These are phyloP conservation scores for Mycogone perniciosa DNA, from an alignment of 2,329 filamentous ascomycete species.

Conservation along the genomic window DNA sequence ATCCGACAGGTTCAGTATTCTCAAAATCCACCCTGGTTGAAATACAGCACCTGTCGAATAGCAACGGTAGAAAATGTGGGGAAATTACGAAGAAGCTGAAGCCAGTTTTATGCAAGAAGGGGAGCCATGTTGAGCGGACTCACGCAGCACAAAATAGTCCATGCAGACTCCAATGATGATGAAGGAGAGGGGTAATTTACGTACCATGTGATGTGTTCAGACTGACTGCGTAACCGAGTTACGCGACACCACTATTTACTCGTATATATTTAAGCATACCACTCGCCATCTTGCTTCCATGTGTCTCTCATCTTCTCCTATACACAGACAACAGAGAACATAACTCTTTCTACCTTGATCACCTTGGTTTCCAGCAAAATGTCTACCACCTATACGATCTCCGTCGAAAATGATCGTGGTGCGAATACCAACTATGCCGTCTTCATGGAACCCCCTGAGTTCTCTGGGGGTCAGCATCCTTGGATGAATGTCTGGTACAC, in stretches of 20 bases:
- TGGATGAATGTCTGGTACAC: conserved; percentile 11
- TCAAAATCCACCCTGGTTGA: too few relatives aligned
- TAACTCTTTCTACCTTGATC: not conserved
- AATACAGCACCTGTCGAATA: too few relatives aligned
- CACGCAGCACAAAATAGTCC: not conserved
- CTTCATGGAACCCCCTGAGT: conserved; percentile 6
- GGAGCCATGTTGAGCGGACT: not conserved
- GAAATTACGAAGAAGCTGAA: too few relatives aligned
- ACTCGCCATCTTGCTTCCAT: not conserved
- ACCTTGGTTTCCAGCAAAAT: not conserved
- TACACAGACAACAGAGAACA: not conserved
- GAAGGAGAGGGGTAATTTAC: too few relatives aligned
- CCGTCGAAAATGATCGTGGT: conserved; percentile 6
- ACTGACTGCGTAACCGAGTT: not conserved
- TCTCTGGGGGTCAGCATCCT: not conserved
- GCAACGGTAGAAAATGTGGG: too few relatives aligned
- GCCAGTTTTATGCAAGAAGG: too few relatives aligned
- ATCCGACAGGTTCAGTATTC: too few relatives aligned
- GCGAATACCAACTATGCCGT: conserved; percentile 8
- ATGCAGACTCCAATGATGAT: too few relatives aligned
- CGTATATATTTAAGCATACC: not conserved
- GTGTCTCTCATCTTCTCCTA: not conserved
- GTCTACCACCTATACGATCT: conserved; percentile 6
- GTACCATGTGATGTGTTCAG: not conserved
- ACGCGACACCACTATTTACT: too few relatives aligned